Evolutionary conservation across 768 basidiomycete genomes (phyloP).

Genomic region (Boletus vinaceobasis): DNA sequence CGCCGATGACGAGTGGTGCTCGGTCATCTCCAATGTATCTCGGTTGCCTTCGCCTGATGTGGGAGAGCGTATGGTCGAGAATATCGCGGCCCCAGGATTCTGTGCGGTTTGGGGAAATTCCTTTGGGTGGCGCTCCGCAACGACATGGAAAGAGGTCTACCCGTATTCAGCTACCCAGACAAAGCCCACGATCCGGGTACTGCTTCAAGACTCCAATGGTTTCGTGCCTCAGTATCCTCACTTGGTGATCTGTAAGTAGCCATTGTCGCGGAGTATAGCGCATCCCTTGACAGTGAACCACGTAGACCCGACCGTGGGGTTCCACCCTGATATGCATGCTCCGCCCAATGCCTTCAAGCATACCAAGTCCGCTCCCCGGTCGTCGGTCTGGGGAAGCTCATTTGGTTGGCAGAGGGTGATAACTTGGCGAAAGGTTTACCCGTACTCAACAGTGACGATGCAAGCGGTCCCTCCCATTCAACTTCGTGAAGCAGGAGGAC

Average conservation of each 20-base stretch:
- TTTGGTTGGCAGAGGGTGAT: conserved; percentile 17
- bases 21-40: conserved; percentile 32
- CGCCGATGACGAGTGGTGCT: conserved; percentile 38
- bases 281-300: background rate
- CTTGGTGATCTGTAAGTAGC: conserved; percentile 30
- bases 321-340: conserved; percentile 34
- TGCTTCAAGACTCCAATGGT: conserved; percentile 9
- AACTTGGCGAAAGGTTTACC: conserved; percentile 19
- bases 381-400: conserved; percentile 13
- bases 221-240: conserved; percentile 23
- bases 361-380: background rate
- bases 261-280: background rate
- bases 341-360: background rate
- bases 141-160: conserved; percentile 22
- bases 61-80: conserved; percentile 43
- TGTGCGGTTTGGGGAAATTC: conserved; percentile 21
- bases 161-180: conserved; percentile 9
- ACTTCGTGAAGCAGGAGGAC: conserved; percentile 6
- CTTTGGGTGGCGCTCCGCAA: conserved; percentile 21
- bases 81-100: conserved; percentile 2
- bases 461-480: conserved; percentile 1
- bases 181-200: background rate
- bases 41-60: conserved; percentile 57
- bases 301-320: conserved; percentile 36
- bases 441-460: conserved; percentile 2